Base-by-base conservation (phyloP, 352 stramenopile species). In the Phytophthora niederhauseri region DNA sequence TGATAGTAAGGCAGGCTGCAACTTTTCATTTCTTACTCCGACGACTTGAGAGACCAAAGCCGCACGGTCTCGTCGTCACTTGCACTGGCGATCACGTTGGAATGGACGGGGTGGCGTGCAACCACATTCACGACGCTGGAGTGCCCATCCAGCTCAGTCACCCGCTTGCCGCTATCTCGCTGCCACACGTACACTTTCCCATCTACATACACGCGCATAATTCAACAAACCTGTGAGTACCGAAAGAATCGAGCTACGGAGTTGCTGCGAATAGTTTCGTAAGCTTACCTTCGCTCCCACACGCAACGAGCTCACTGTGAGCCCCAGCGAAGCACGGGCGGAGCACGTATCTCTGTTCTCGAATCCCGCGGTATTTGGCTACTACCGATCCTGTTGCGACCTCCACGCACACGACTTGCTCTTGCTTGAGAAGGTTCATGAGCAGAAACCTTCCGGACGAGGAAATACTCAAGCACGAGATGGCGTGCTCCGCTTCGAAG, bases 41-140 rank as follows among this genome's bases (percentile, higher is more conserved):
- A 11, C 7, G 73, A 68, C 22, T 56, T 75, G 8, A 89, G 61
- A 5, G 51, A 55, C 81, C 81, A 89, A 7, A 89, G 11, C 2
- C 76, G 78, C 19, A 95, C 62, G 2, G 85, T 93, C 50, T 91
- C 84, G 52, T 95, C 87, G 64, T 95, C 87, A 34, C 85, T 91
- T 53, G 84, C 85, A 26, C 78, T 92, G 4, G 78, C 85, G 45
- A 95, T 62, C 17, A 95, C 55, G 38, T 90, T 72, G 4, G 66
- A 50, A 53, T 76, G 71, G 11, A 78, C 22, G 6, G 87, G 87
- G 51, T 95, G 85, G 17, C 71, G 72, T 7, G 76, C 70, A 2
- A 93, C 81, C n/a, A 80, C 79, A 68, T 93, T 95, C 20, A 95
- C 76, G 45, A 90, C 77, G 51, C 85, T 90, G 1, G 87, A 80